Evolutionary conservation across 2,329 filamentous ascomycete genomes (phyloP).

Genomic region (Tolypocladium tundrense): DNA sequence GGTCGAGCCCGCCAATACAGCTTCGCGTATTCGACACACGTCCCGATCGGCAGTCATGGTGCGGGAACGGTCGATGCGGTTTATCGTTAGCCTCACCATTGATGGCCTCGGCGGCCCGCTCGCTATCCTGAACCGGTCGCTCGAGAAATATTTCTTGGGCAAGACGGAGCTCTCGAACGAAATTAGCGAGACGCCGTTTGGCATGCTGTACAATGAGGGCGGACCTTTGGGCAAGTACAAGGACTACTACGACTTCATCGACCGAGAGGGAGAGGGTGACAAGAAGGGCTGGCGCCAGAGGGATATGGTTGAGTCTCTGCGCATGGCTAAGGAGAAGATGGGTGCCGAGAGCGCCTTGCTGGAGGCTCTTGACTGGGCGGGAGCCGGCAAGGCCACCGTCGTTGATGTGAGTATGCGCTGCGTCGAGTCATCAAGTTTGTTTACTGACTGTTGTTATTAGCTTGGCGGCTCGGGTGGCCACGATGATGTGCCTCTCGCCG

Average conservation of each 20-base stretch:
- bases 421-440: not conserved
- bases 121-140: slow-evolving; percentile 14
- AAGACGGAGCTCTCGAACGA: slow-evolving; percentile 18
- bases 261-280: slow-evolving; percentile 7
- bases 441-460: slow-evolving; percentile 7
- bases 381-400: slow-evolving; percentile 2
- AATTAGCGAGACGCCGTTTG: slow-evolving; percentile 20
- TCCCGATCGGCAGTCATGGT: slow-evolving; percentile 23
- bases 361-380: slow-evolving; percentile 7
- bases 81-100: slow-evolving; percentile 23
- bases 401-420: slow-evolving; percentile 5
- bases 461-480: slow-evolving; percentile 30
- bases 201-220: slow-evolving; percentile 13
- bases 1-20: not conserved
- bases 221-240: slow-evolving; percentile 1
- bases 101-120: slow-evolving; percentile 18
- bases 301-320: slow-evolving; percentile 7
- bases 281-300: slow-evolving; percentile 6
- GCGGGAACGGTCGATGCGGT: slow-evolving; percentile 13
- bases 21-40: slow-evolving; percentile 18
- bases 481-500: slow-evolving; percentile 18
- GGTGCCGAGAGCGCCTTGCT: slow-evolving; percentile 3
- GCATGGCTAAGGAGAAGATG: slow-evolving; percentile 3
- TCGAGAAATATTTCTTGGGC: slow-evolving; percentile 19
- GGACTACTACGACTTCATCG: slow-evolving; percentile 7